Percentiles rank a stretch among this genome's conserved stretches.
Conservation (phyloP, 2,329 filamentous ascomycete genomes). For the Aspergillus viridinutans region DNA sequence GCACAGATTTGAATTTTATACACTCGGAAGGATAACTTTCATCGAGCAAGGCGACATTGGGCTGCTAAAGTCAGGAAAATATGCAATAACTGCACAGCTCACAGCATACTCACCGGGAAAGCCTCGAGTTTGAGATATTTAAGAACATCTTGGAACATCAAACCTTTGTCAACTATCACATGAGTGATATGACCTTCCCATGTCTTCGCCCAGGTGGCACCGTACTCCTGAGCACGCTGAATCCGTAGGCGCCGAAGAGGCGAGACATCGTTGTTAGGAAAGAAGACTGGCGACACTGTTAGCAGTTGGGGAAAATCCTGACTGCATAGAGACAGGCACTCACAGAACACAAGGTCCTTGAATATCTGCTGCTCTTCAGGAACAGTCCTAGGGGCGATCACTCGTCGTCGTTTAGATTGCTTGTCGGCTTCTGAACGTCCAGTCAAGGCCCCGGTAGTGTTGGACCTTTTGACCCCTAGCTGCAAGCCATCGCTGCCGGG, state of each 20-base stretch:
- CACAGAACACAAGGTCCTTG: constrained; percentile 56
- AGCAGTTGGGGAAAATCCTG: neutral
- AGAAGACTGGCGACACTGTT: constrained; percentile 52
- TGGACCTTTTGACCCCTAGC: constrained; percentile 7
- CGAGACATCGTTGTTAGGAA: constrained; percentile 74
- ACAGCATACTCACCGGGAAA: constrained; percentile 44
- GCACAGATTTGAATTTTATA: constrained; percentile 53
- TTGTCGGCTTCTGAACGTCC: constrained; percentile 5
- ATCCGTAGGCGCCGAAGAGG: constrained; percentile 67
- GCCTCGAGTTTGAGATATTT: constrained; percentile 48
- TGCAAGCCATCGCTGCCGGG: neutral
- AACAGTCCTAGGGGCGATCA: constrained; percentile 40
- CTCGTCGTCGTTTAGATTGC: constrained; percentile 27
- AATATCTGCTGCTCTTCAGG: constrained; percentile 58
- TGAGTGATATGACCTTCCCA: constrained; percentile 63
- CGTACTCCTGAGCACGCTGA: constrained; percentile 67
- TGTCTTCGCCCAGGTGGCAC: constrained; percentile 64
- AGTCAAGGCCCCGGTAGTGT: constrained; percentile 14
- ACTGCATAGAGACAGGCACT: constrained; percentile 16
- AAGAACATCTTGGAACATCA: constrained; percentile 62
- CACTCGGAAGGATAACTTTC: constrained; percentile 68
- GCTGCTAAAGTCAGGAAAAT: constrained; percentile 20
- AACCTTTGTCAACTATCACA: constrained; percentile 68
- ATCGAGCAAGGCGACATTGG: constrained; percentile 54
- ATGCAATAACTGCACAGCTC: neutral